Conservation (phyloP, 2,329 filamentous ascomycete species). For the Bipolaris zeicola region DNA sequence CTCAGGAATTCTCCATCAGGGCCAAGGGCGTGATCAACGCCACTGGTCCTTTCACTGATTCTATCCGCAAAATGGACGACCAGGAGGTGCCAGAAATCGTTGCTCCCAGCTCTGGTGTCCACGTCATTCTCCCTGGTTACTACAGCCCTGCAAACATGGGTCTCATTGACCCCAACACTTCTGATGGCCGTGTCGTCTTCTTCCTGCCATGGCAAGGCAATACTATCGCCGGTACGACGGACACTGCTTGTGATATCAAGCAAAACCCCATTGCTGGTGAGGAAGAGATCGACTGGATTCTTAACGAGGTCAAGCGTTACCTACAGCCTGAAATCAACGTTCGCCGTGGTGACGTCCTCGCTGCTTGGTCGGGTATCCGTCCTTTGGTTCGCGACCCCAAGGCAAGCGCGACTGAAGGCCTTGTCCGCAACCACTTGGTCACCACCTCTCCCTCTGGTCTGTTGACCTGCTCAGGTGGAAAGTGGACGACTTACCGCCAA, state of each 20-base stretch:
- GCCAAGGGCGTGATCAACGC: conserved; percentile 87
- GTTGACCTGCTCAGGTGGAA: conserved; percentile 84
- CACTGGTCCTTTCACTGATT: conserved; percentile 85
- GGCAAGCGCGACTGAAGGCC: conserved; percentile 81
- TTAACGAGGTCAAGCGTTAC: conserved; percentile 81
- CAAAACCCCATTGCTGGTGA: conserved; percentile 78
- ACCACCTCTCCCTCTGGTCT: conserved; percentile 79
- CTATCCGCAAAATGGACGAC: conserved; percentile 85
- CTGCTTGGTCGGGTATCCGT: conserved; percentile 87
- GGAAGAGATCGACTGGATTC: conserved; percentile 85
- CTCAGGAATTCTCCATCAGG: conserved; percentile 70
- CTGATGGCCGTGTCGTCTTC: conserved; percentile 88
- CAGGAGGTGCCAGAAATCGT: conserved; percentile 75
- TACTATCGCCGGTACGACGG: conserved; percentile 87
- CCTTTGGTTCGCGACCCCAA: conserved; percentile 86
- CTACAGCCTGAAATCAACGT: conserved; percentile 84
- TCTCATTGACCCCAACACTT: conserved; percentile 83
- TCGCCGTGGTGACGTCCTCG: conserved; percentile 82
- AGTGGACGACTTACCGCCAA: conserved; percentile 92
- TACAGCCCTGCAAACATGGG: conserved; percentile 87
- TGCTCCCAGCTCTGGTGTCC: conserved; percentile 82
- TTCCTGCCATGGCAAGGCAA: conserved; percentile 94
- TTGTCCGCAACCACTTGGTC: conserved; percentile 85
- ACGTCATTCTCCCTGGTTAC: conserved; percentile 85
- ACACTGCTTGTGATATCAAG: conserved; percentile 74